Evolutionary conservation across 2,329 filamentous ascomycete genomes (phyloP).

Genomic region (Cladosporium velox): DNA sequence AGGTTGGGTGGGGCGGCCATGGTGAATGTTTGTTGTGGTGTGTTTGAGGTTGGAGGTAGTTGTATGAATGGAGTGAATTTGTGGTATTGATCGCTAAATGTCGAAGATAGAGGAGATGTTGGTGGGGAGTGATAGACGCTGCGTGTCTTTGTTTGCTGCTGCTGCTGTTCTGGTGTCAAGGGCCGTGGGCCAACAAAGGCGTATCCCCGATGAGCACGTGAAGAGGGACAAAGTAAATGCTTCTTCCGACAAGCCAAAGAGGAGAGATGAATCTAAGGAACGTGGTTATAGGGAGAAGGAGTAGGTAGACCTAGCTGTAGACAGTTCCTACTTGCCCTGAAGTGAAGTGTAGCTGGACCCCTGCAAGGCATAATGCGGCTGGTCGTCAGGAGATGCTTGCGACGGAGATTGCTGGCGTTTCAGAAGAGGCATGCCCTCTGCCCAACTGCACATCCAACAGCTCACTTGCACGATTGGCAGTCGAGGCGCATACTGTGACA

Average conservation of each 20-base stretch:
- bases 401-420: constrained; percentile 4
- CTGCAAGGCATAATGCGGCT: background rate
- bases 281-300: background rate
- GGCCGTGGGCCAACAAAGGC: constrained; percentile 13
- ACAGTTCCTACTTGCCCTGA: background rate
- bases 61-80: too few relatives aligned
- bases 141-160: constrained; percentile 10
- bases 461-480: background rate
- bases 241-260: background rate
- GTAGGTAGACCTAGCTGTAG: background rate
- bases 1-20: constrained; percentile 18
- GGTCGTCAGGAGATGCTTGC: constrained; percentile 1
- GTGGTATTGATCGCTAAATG: background rate
- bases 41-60: too few relatives aligned
- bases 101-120: background rate
- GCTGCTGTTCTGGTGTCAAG: background rate
- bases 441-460: background rate
- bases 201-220: background rate
- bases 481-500: constrained; percentile 3
- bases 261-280: background rate
- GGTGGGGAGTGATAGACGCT: background rate
- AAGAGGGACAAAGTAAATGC: background rate
- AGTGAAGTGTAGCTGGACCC: background rate
- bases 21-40: background rate
- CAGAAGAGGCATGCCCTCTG: constrained; percentile 1